Percentiles rank a stretch among this genome's conserved stretches.
Conservation (phyloP, 1,139 yeast species). For the Eremothecium sinecaudum region DNA sequence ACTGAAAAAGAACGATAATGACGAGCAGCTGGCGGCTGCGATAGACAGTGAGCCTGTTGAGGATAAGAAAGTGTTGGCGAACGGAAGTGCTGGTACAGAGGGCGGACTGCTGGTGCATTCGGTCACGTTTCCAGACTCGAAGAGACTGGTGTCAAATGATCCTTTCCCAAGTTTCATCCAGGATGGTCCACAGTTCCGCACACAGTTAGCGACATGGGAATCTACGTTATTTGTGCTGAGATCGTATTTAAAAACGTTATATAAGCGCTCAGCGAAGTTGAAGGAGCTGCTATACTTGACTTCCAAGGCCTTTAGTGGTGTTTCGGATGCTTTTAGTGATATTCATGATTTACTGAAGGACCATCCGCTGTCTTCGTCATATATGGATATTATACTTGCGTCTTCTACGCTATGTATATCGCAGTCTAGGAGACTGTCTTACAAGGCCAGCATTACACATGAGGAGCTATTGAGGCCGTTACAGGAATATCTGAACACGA, state of each 20-base stretch:
- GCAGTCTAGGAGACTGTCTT: conserved; percentile 1
- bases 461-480: conserved; percentile 2
- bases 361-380: conserved; percentile 2
- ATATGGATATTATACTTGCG: conserved; percentile 1
- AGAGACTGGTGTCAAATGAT: neutral
- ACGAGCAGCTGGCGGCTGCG: conserved; percentile 34
- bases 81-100: conserved; percentile 46
- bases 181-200: conserved; percentile 11
- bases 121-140: neutral
- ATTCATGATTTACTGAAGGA: conserved; percentile 1
- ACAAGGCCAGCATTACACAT: neutral
- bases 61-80: conserved; percentile 42
- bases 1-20: neutral
- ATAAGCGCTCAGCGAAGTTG: conserved; percentile 7
- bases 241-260: conserved; percentile 5
- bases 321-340: conserved; percentile 3
- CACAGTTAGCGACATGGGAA: conserved; percentile 8
- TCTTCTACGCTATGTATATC: conserved; percentile 1
- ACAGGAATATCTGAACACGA: conserved; percentile 1
- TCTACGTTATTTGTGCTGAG: conserved; percentile 5
- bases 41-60: conserved; percentile 7
- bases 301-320: conserved; percentile 4
- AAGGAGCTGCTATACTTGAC: conserved; percentile 5
- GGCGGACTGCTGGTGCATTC: too few relatives aligned
- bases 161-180: conserved; percentile 6